Evolutionary conservation across 345 rosid genomes (phyloP), one percentile per base, ranked within the genome.

Genomic region (Laguncularia racemosa): DNA sequence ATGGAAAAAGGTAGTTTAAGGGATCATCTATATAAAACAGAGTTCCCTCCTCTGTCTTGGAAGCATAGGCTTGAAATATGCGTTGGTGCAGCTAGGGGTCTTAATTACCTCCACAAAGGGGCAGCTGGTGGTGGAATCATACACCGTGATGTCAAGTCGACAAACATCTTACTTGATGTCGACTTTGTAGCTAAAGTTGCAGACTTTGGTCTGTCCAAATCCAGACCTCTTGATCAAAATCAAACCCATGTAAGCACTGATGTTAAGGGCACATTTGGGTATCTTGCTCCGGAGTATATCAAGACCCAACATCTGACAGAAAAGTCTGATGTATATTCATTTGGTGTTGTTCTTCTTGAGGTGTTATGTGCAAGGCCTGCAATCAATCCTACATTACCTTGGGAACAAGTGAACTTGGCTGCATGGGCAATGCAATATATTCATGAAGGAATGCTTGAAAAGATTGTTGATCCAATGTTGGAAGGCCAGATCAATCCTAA

Each of bases 111-210:
- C 14, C 86, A 76, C 66, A 67, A 43, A 53, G 84, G 86, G 5
- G 26, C 73, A 15, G 50, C 72, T 0, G 72, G 73, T n/a, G n/a
- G n/a, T 1, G 77, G 73, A 54, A 76, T 80, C 57, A 81, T 83
- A 44, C 86, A 83, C 59, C 84, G 86, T 4, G 89, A 83, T 21
- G 66, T 83, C 17, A 83, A 83, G 69, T 58, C 86, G 45, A 78
- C 89, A n/a, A 83, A 80, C 63, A 78, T 83, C 54, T 51, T 83
- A 68, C 79, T 83, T 6, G 79, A 78, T 13, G 65, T 68, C 55
- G 63, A 68, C 50, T 65, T 50, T 16, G 61, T 72, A 4, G 85
- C 85, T 1, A 83, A 83, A 67, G 86, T 83, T 10, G 80, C 80
- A 10, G 89, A 83, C 54, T 83, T 83, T 20, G 86, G 89, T 19